phyloP scores from a whole-genome alignment of 345 rosid species.

The Citrus sp. region DNA sequence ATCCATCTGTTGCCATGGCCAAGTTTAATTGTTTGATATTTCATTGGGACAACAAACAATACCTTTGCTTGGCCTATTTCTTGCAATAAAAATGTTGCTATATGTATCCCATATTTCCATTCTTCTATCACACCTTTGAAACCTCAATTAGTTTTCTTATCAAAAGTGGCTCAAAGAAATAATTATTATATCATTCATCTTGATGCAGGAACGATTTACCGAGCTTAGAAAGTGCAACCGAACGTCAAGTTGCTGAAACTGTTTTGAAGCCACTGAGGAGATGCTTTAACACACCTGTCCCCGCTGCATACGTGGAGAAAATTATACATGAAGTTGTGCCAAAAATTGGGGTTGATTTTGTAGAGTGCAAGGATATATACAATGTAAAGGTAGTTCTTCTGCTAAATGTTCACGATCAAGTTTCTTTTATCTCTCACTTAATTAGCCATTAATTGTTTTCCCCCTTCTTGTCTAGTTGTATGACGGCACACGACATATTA shows the following conservation, averaged over 20 bases:
- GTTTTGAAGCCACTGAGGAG: constrained; percentile 13
- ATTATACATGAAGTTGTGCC: not conserved
- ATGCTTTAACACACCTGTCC: constrained; percentile 7
- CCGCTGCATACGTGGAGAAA: constrained; percentile 15
- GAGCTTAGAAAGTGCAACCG: not conserved
- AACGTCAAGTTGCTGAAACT: not conserved
- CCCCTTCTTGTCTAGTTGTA: not conserved
- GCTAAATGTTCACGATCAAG: not conserved
- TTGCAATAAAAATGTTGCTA: too few species aligned
- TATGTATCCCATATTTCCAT: not conserved
- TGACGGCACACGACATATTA: constrained; percentile 2
- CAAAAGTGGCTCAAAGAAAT: not conserved
- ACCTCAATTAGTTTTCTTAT: not conserved
- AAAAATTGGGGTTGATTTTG: constrained; percentile 4
- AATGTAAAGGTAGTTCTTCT: constrained; percentile 9
- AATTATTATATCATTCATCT: not conserved
- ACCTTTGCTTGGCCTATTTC: too few species aligned
- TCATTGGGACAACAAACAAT: too few species aligned
- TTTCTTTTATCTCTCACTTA: constrained; percentile 3
- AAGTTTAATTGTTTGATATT: too few species aligned
- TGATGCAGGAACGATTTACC: constrained; percentile 4
- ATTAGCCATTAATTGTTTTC: not conserved
- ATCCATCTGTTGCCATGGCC: too few species aligned
- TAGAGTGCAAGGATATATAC: constrained; percentile 2
- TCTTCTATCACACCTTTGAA: not conserved